phyloP scores from a whole-genome alignment of 495 filamentous ascomycete species.

The Choiromyces venosus region DNA sequence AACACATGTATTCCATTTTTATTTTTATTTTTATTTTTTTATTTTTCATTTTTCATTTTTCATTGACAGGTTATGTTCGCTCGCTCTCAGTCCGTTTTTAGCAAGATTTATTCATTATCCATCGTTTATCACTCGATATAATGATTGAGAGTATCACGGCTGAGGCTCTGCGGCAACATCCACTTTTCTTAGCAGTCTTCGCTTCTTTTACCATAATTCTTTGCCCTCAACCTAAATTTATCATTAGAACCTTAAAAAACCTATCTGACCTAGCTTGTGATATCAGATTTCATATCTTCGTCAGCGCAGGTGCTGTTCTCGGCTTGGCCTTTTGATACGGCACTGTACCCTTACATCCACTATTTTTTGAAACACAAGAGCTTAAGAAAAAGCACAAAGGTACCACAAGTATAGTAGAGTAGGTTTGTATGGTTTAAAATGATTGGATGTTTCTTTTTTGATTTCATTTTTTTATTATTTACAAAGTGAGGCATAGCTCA shows the following conservation, averaged over 20 bases:
- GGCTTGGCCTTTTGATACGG: not conserved
- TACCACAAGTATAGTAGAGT: not conserved
- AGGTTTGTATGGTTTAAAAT: not conserved
- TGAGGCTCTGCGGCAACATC: not conserved
- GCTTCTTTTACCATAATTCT: not conserved
- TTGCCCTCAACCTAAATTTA: not conserved
- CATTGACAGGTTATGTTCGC: no score
- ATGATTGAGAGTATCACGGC: not conserved
- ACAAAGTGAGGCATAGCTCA: not conserved
- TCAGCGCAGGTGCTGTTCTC: not conserved
- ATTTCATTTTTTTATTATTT: not conserved
- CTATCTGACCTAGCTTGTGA: not conserved
- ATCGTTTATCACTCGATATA: conserved; percentile 1
- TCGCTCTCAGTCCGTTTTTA: no score
- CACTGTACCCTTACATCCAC: not conserved
- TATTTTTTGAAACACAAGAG: not conserved
- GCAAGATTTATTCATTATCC: no score
- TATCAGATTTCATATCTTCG: not conserved
- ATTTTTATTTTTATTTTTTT: no score
- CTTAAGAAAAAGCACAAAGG: not conserved
- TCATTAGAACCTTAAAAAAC: not conserved
- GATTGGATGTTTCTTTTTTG: not conserved
- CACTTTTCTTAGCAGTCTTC: not conserved
- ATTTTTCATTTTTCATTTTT: no score
- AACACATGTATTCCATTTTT: no score